Percentiles rank a stretch among this genome's conserved stretches.
These are phyloP conservation scores for Linderniella brevidens DNA, from an alignment of 257 asterid genomes.

Conservation along the genomic window DNA sequence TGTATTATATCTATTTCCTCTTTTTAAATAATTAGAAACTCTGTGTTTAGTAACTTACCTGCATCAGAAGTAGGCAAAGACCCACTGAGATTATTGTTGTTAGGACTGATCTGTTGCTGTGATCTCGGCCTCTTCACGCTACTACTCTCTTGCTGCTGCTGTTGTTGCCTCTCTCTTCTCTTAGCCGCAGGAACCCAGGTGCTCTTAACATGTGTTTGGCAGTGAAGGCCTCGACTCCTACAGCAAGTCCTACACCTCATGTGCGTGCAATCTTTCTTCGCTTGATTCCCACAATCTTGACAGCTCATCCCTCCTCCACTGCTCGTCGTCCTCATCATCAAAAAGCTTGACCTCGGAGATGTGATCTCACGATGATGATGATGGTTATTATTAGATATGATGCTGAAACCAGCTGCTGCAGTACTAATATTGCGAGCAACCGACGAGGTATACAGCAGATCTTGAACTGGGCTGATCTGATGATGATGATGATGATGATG, in stretches of 20 bases:
- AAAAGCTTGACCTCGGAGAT: conserved; percentile 34
- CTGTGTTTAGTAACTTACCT: not conserved
- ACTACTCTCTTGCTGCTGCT: conserved; percentile 10
- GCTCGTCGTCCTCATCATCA: conserved; percentile 45
- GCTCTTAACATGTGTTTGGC: conserved; percentile 67
- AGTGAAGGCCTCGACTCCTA: conserved; percentile 68
- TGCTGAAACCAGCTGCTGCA: conserved; percentile 4
- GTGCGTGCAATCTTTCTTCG: conserved; percentile 67
- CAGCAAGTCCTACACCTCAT: conserved; percentile 94
- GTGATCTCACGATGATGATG: conserved; percentile 17
- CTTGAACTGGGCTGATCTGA: conserved; percentile 34
- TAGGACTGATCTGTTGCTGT: too few relatives aligned
- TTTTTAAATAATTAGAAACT: too few relatives aligned
- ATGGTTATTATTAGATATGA: too few relatives aligned
- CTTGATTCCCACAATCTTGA: conserved; percentile 29
- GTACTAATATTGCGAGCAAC: conserved; percentile 28
- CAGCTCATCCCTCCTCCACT: conserved; percentile 49
- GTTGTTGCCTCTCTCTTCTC: conserved; percentile 64
- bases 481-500: conserved; percentile 18
- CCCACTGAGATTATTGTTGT: conserved; percentile 18
- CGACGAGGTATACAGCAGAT: conserved; percentile 42
- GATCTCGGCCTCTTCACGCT: conserved; percentile 15
- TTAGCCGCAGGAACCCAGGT: conserved; percentile 92
- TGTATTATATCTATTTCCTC: too few relatives aligned
- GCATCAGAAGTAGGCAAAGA: not conserved